These are phyloP conservation scores for Amphibolis antarctica DNA, from an alignment of 106 monocot species.

Conservation along the genomic window DNA sequence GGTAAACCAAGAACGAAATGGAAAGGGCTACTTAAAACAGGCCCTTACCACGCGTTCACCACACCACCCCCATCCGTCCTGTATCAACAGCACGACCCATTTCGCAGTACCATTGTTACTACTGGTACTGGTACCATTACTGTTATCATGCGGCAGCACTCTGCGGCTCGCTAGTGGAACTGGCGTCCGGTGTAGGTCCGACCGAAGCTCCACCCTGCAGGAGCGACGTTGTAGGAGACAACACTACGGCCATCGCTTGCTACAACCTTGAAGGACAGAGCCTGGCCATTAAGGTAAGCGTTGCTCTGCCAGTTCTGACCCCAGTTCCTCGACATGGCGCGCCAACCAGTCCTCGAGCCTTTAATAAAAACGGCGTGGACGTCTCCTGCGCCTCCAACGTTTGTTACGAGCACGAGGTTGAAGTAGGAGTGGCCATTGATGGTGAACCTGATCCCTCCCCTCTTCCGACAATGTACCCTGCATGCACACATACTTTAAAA, in stretches of 20 bases:
- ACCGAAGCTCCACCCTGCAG: slow-evolving; percentile 25
- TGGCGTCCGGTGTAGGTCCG: slow-evolving; percentile 32
- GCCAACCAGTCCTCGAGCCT: slow-evolving; percentile 30
- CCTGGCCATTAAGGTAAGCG: slow-evolving; percentile 26
- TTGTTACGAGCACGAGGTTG: slow-evolving; percentile 35
- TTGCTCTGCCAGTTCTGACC: slow-evolving; percentile 48
- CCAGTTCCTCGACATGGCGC: slow-evolving; percentile 35
- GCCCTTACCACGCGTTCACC: too few species aligned
- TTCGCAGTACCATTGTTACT: too few species aligned
- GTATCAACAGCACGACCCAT: too few species aligned
- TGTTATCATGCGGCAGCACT: too few species aligned
- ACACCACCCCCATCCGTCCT: too few species aligned
- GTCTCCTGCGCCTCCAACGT: slow-evolving; percentile 34
- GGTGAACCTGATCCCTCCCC: slow-evolving; percentile 41
- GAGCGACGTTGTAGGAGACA: slow-evolving; percentile 16
- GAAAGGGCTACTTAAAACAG: too few species aligned
- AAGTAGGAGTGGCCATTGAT: slow-evolving; percentile 44
- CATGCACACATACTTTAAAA: neutral
- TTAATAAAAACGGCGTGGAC: slow-evolving; percentile 33
- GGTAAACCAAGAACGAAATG: too few species aligned
- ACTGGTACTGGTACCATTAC: too few species aligned
- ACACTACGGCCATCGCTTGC: slow-evolving; percentile 37
- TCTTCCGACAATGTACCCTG: slow-evolving; percentile 41
- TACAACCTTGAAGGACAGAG: slow-evolving; percentile 39
- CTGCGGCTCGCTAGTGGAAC: slow-evolving; percentile 18